A percentile compares a stretch with the other conserved stretches of the same genome.
Conservation (phyloP, 2,329 filamentous ascomycete species). For the Phyllosticta capitalensis region DNA sequence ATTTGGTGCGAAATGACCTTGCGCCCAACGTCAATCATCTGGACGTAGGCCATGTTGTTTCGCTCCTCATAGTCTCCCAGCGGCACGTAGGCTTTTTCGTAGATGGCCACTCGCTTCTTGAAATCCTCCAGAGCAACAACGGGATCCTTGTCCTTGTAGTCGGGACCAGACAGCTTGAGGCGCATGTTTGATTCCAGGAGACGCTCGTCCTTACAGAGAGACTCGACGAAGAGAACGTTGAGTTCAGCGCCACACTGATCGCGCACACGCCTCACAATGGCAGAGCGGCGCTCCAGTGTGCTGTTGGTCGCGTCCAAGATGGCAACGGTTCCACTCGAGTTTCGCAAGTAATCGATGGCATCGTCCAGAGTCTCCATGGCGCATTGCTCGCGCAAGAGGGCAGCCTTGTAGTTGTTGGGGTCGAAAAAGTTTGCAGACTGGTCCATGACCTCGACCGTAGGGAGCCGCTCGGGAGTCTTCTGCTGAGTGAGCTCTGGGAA, state of each 20-base stretch:
- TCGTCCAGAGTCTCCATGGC: slow-evolving; percentile 90
- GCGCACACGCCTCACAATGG: slow-evolving; percentile 75
- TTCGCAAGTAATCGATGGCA: slow-evolving; percentile 77
- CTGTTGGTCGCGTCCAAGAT: slow-evolving; percentile 98
- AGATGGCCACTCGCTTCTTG: slow-evolving; percentile 81
- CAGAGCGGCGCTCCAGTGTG: slow-evolving; percentile 73
- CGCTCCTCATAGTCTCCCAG: slow-evolving; percentile 86
- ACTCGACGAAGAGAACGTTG: slow-evolving; percentile 91
- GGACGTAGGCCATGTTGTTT: slow-evolving; percentile 86
- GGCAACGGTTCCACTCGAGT: slow-evolving; percentile 75
- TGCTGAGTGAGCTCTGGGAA: slow-evolving; percentile 23
- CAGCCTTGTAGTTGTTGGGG: not conserved
- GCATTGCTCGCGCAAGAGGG: slow-evolving; percentile 56
- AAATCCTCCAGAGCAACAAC: slow-evolving; percentile 78
- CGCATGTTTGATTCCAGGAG: slow-evolving; percentile 95
- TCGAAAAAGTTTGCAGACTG: slow-evolving; percentile 84
- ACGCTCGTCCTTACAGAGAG: slow-evolving; percentile 74
- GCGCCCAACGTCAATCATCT: slow-evolving; percentile 94
- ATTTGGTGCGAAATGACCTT: slow-evolving; percentile 89
- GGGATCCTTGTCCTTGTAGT: slow-evolving; percentile 92
- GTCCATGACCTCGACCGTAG: slow-evolving; percentile 53
- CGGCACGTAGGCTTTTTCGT: slow-evolving; percentile 88
- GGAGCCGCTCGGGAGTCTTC: slow-evolving; percentile 15
- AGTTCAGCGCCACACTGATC: slow-evolving; percentile 72
- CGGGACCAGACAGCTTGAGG: slow-evolving; percentile 86